Conservation (phyloP, 495 filamentous ascomycete genomes). For the Ascodesmis nigricans region DNA sequence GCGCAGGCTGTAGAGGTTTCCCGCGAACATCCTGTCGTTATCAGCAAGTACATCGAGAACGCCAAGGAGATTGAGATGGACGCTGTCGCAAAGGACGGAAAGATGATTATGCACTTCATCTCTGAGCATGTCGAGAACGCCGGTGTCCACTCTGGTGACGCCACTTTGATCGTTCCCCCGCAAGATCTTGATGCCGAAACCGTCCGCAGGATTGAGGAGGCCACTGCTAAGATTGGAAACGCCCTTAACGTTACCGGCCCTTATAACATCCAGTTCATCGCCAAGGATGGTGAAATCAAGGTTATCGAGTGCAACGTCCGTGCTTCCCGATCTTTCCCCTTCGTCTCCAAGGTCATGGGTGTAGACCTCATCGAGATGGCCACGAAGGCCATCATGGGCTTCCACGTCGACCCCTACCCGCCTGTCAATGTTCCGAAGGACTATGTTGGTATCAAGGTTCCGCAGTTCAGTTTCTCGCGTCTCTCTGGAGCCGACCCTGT, state of each 20-base stretch:
- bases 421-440: slow-evolving; percentile 47
- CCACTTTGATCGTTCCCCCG: slow-evolving; percentile 76
- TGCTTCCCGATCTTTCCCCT: slow-evolving; percentile 89
- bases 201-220: slow-evolving; percentile 75
- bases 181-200: slow-evolving; percentile 85
- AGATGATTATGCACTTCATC: slow-evolving; percentile 76
- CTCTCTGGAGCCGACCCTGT: slow-evolving; percentile 91
- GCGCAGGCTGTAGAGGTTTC: slow-evolving; percentile 77
- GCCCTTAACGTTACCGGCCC: slow-evolving; percentile 92
- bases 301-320: slow-evolving; percentile 98
- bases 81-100: slow-evolving; percentile 71
- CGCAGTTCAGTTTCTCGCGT: slow-evolving; percentile 95
- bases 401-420: slow-evolving; percentile 65
- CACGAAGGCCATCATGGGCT: slow-evolving; percentile 83
- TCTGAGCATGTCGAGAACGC: slow-evolving; percentile 93
- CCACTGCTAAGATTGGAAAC: slow-evolving; percentile 81
- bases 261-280: slow-evolving; percentile 98
- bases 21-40: slow-evolving; percentile 87
- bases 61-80: slow-evolving; percentile 97
- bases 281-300: slow-evolving; percentile 98
- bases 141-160: slow-evolving; percentile 91
- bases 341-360: slow-evolving; percentile 97
- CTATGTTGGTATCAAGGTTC: slow-evolving; percentile 92
- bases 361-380: slow-evolving; percentile 97
- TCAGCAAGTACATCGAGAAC: slow-evolving; percentile 95